Evolutionary conservation across 345 rosid genomes (phyloP), one percentile per base, ranked within the genome.

Genomic region (Lagerstroemia speciosa): DNA sequence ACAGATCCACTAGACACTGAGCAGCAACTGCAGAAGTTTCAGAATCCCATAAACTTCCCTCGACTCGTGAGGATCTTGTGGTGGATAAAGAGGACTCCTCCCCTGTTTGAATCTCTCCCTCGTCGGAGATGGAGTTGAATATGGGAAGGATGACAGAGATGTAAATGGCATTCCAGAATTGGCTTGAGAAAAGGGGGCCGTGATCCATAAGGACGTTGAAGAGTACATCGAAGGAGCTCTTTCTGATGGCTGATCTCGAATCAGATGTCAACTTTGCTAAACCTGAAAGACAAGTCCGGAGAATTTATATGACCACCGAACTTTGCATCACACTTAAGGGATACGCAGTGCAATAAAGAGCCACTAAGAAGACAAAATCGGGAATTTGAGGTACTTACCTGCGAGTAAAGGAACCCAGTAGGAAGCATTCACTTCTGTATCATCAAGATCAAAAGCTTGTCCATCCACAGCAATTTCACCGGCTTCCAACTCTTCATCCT

Each of bases 121-220:
- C 84, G 69, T 81, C 80, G 66, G 77, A 66, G 62, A 70, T 69
- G 43, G 82, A 46, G 76, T 72, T 78, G 75, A 86, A 93, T 79
- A 89, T 82, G 40, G 97, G 94, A 65, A 84, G 77, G 61, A 93
- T 74, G 62, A 84, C 80, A 69, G 87, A 83, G 67, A 72, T 76
- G 74, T 86, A 86, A 80, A 93, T 74, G 60, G 80, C 79, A 43
- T 69, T 69, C 97, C 94, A 91, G 74, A 91, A 87, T 41, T 84
- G 76, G 61, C 65, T 76, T n/a, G 97, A 86, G 84, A 93, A 93
- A 50, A 90, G 86, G 81, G 88, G 91, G 55, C 98, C 98, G 65
- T 93, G 98, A 80, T 93, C 97, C 80, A 84, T 91, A n/a, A 93
- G 80, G 78, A 93, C 91, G 80, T 89, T 86, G 77, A 93, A 91